phyloP scores from a whole-genome alignment of 2,329 filamentous ascomycete genomes.

The Stemphylium lycopersici region DNA sequence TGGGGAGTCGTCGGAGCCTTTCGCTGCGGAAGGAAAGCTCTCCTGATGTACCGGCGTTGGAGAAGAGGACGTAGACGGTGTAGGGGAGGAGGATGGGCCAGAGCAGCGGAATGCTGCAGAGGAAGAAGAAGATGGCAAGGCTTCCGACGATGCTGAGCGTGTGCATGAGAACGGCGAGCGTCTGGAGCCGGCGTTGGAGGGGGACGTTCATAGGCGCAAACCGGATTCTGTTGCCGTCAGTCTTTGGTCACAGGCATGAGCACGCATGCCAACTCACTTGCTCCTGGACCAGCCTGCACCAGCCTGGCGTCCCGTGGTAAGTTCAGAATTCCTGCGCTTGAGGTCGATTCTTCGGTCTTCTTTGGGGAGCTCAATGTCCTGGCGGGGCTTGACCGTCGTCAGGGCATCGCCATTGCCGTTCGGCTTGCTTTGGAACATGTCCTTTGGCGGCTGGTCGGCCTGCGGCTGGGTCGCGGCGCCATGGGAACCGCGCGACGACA shows the following conservation, averaged over 20 bases:
- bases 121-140: constrained; percentile 84
- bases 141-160: constrained; percentile 56
- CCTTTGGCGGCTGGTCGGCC: constrained; percentile 27
- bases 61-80: constrained; percentile 81
- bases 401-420: constrained; percentile 55
- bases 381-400: constrained; percentile 52
- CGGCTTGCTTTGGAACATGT: constrained; percentile 54
- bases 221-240: constrained; percentile 63
- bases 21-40: constrained; percentile 75
- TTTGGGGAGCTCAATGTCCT: constrained; percentile 40
- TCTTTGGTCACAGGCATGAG: not conserved
- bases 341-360: constrained; percentile 41
- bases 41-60: constrained; percentile 77
- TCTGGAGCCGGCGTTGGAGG: constrained; percentile 58
- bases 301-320: constrained; percentile 60
- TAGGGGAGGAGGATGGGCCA: constrained; percentile 85
- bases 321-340: constrained; percentile 46
- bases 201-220: constrained; percentile 84
- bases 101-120: constrained; percentile 86
- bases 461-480: constrained; percentile 39
- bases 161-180: constrained; percentile 56
- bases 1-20: constrained; percentile 71
- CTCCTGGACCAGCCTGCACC: constrained; percentile 60
- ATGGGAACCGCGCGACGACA: constrained; percentile 39
- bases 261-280: constrained; percentile 46